Conservation (phyloP, 176 grass and related monocot genomes). For the Juncus inflexus region DNA sequence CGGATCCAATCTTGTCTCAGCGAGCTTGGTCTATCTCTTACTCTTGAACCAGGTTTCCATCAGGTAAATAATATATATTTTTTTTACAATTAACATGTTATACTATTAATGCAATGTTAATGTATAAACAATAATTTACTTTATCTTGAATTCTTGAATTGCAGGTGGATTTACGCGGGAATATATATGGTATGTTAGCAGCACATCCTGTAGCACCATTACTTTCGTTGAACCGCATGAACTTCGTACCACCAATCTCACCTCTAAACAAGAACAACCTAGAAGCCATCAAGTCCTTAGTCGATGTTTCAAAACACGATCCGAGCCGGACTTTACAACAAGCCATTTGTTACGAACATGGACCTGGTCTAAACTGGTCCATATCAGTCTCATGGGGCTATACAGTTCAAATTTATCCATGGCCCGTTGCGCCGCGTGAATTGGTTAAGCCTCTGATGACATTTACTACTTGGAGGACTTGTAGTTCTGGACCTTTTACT, state of each 20-base stretch:
- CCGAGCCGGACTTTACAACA: slow-evolving; percentile 58
- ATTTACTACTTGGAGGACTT: slow-evolving; percentile 78
- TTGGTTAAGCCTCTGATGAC: slow-evolving; percentile 60
- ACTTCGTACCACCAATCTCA: slow-evolving; percentile 53
- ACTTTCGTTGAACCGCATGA: slow-evolving; percentile 84
- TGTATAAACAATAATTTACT: too few relatives aligned
- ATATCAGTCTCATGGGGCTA: slow-evolving; percentile 76
- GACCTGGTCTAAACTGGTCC: slow-evolving; percentile 48
- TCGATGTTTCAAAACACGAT: slow-evolving; percentile 44
- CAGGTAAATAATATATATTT: slow-evolving; percentile 36
- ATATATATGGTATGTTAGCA: slow-evolving; percentile 81
- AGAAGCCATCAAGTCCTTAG: slow-evolving; percentile 34
- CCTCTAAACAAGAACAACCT: slow-evolving; percentile 31
- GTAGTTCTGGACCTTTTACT: slow-evolving; percentile 52
- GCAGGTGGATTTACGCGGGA: slow-evolving; percentile 68
- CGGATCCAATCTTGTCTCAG: slow-evolving; percentile 73
- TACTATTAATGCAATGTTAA: too few relatives aligned
- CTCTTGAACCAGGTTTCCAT: slow-evolving; percentile 85
- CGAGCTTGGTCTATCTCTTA: slow-evolving; percentile 82
- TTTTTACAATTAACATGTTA: background rate
- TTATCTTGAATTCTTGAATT: background rate
- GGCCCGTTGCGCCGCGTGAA: slow-evolving; percentile 37
- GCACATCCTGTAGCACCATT: slow-evolving; percentile 79
- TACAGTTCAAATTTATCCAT: slow-evolving; percentile 68
- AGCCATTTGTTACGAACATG: slow-evolving; percentile 66